Conservation (phyloP, 441 rosid species). For the Aquilaria agallochum region DNA sequence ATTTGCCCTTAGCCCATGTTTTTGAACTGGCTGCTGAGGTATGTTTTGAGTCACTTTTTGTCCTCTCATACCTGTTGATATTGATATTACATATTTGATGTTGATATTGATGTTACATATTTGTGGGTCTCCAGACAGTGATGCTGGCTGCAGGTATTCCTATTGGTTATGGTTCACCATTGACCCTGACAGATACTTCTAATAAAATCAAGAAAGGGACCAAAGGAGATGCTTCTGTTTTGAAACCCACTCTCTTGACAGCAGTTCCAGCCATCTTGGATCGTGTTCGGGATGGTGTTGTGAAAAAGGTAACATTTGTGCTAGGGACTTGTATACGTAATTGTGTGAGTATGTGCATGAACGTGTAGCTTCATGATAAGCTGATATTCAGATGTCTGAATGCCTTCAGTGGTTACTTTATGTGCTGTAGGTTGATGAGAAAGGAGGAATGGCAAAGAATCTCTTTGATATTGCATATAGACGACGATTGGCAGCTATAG, state of each 20-base stretch:
- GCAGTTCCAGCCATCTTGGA: conserved; percentile 94
- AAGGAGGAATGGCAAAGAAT: conserved; percentile 64
- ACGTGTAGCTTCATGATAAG: not conserved
- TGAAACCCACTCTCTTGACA: conserved; percentile 82
- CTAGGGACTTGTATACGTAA: conserved; percentile 7
- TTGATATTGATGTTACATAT: conserved; percentile 16
- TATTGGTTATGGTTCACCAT: conserved; percentile 85
- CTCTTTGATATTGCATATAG: conserved; percentile 70
- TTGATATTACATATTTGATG: conserved; percentile 16
- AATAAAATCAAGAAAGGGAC: conserved; percentile 89
- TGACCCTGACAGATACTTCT: conserved; percentile 83
- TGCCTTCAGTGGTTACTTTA: conserved; percentile 10
- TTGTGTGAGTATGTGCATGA: not conserved
- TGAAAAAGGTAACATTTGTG: conserved; percentile 52
- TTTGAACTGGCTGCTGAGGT: conserved; percentile 97
- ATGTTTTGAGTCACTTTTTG: conserved; percentile 9
- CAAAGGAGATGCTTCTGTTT: conserved; percentile 80
- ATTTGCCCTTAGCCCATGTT: conserved; percentile 96
- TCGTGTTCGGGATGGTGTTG: conserved; percentile 83
- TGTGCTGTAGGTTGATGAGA: conserved; percentile 62
- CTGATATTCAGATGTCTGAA: not conserved
- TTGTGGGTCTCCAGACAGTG: conserved; percentile 46
- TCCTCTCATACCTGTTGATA: conserved; percentile 13
- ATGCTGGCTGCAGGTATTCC: conserved; percentile 67
- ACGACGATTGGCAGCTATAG: conserved; percentile 67